A percentile compares a stretch with the other conserved stretches of the same genome.
These are phyloP conservation scores for Onygena corvina DNA, from an alignment of 2,329 filamentous ascomycete genomes.

Conservation along the genomic window DNA sequence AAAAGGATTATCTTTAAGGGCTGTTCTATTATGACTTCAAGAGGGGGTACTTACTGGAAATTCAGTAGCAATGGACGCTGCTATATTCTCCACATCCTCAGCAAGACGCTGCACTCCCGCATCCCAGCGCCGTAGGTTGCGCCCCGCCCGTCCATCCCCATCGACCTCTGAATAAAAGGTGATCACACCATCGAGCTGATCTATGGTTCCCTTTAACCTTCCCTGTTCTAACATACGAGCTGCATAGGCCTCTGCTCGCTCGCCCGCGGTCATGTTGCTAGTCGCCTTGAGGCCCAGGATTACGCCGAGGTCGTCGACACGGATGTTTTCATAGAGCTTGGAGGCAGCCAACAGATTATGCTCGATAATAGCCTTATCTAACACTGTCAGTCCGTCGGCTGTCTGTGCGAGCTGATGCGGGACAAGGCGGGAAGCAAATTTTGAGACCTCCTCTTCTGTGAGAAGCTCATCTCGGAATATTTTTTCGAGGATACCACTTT, in stretches of 20 bases:
- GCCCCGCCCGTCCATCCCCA: slow-evolving; percentile 51
- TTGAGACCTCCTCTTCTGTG: slow-evolving; percentile 65
- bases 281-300: slow-evolving; percentile 59
- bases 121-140: slow-evolving; percentile 77
- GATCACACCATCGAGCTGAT: slow-evolving; percentile 82
- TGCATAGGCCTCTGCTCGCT: slow-evolving; percentile 80
- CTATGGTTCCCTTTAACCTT: slow-evolving; percentile 73
- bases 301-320: slow-evolving; percentile 59
- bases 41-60: slow-evolving; percentile 51
- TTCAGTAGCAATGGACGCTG: slow-evolving; percentile 65
- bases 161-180: slow-evolving; percentile 70
- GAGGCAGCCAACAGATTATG: slow-evolving; percentile 88
- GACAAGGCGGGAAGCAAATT: slow-evolving; percentile 67
- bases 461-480: slow-evolving; percentile 90
- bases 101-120: slow-evolving; percentile 72
- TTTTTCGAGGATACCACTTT: slow-evolving; percentile 79
- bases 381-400: slow-evolving; percentile 79
- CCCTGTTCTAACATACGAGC: slow-evolving; percentile 94
- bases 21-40: background rate
- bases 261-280: slow-evolving; percentile 40
- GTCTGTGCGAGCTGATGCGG: slow-evolving; percentile 86
- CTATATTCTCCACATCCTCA: slow-evolving; percentile 80
- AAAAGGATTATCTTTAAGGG: background rate
- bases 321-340: slow-evolving; percentile 64
- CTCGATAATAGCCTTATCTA: slow-evolving; percentile 87